Evolutionary conservation across 345 rosid genomes (phyloP), one percentile per base, ranked within the genome.

Genomic region (Dipteronia dyeriana): DNA sequence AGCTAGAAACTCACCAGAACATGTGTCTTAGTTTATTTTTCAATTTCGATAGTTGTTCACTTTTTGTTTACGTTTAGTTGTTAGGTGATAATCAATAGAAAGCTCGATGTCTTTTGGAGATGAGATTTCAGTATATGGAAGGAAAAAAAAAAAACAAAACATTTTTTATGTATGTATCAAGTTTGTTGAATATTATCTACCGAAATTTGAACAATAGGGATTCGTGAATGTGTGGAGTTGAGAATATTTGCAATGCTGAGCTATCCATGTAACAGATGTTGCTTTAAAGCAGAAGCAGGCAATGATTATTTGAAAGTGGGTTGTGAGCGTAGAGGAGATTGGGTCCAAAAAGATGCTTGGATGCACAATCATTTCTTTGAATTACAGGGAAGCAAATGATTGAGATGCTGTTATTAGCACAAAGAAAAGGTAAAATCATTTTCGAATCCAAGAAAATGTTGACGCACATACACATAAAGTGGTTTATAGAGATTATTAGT

Each of bases 401-500:
- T 45, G 19, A 57, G 60, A 74, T 65, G 8, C 1, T 45, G 69
- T 57, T 64, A 19, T 29, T 3, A 39, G 38, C 66, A 71, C 60
- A 4, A n/a, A 23, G 45, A 34, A 17, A 73, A 49, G 49, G 61
- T 6, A 22, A 10, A 47, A 47, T 20, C 61, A 11, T 38, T 54
- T 31, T 75, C 41, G 53, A 59, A 75, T 75, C 65, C 71, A 75
- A 75, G 72, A 14, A 66, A 75, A 19, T 66, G 39, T 16, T 62
- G 66, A 34, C 9, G 12, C 20, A 2, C 39, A 29, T 14, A 51
- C 20, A 2, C 39, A 29, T 14, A 51, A 45, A 68, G 56, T 68
- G 31, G 11, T 23, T 43, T 13, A 22, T 47, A 68, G 72, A 68
- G 57, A 17, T 54, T 68, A 22, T 19, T 68, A 10, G 31, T 68